These are phyloP conservation scores for Omphalotus olearius DNA, from an alignment of 1,284 basidiomycete genomes.

Conservation along the genomic window DNA sequence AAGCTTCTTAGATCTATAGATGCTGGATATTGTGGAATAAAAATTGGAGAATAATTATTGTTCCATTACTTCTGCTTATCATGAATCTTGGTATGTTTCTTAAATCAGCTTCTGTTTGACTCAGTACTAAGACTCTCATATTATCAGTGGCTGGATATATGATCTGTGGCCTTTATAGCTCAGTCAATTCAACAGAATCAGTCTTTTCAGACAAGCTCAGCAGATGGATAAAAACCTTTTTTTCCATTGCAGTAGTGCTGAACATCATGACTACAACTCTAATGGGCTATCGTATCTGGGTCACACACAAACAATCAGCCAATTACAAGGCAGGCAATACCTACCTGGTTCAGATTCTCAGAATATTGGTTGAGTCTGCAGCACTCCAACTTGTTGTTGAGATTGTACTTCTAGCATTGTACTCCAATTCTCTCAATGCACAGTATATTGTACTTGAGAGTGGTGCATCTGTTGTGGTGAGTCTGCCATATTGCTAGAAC, in stretches of 20 bases:
- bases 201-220: constrained; percentile 3
- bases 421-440: constrained; percentile 1
- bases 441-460: constrained; percentile 7
- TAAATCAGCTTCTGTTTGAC: not conserved
- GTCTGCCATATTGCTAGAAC: not conserved
- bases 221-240: constrained; percentile 10
- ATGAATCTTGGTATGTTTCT: constrained; percentile 12
- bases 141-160: constrained; percentile 14
- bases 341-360: constrained; percentile 1
- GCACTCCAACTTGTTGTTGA: constrained; percentile 8
- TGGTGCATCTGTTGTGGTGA: constrained; percentile 8
- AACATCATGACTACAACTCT: constrained; percentile 12
- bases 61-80: constrained; percentile 15
- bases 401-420: constrained; percentile 6
- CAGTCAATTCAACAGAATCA: not conserved
- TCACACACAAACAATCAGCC: not conserved
- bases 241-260: not conserved
- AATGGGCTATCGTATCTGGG: constrained; percentile 11
- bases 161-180: constrained; percentile 1
- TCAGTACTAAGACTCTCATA: not conserved
- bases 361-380: constrained; percentile 12
- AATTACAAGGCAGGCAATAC: not conserved
- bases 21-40: constrained; percentile 16
- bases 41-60: constrained; percentile 13
- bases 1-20: constrained; percentile 15